Percentiles rank a stretch among this genome's conserved stretches.
Conservation (phyloP, 2,329 filamentous ascomycete genomes). For the Knoxdaviesia proteae region DNA sequence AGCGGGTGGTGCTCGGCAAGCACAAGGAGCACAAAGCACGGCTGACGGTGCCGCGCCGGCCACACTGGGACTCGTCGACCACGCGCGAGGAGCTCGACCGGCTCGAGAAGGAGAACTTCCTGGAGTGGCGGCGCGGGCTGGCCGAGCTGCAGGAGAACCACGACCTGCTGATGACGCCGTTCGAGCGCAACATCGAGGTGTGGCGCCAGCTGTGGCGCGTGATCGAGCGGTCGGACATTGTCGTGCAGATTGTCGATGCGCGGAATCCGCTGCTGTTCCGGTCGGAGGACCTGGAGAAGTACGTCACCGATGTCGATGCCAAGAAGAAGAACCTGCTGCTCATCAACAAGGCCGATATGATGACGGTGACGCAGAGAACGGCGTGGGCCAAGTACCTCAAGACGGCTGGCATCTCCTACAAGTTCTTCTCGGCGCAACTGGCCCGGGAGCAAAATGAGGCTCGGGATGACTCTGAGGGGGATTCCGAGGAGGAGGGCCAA, state of each 20-base stretch:
- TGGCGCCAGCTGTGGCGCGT: conserved; percentile 98
- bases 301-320: conserved; percentile 79
- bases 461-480: conserved; percentile 26
- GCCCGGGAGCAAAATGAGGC: conserved; percentile 78
- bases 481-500: conserved; percentile 21
- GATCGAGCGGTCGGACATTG: conserved; percentile 83
- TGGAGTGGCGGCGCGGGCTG: conserved; percentile 76
- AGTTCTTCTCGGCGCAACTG: conserved; percentile 86
- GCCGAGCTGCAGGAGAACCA: conserved; percentile 88
- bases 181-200: conserved; percentile 91
- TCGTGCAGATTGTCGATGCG: conserved; percentile 97
- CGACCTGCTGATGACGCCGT: conserved; percentile 90
- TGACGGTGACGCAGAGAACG: conserved; percentile 66
- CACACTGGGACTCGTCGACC: conserved; percentile 70
- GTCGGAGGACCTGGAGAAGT: conserved; percentile 78
- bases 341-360: conserved; percentile 99
- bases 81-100: conserved; percentile 65
- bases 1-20: conserved; percentile 57
- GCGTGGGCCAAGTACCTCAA: conserved; percentile 78
- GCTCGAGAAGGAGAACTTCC: conserved; percentile 57
- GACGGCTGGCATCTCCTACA: conserved; percentile 63
- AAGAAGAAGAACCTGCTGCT: conserved; percentile 80
- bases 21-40: conserved; percentile 61
- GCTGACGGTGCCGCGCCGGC: conserved; percentile 75
- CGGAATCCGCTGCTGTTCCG: conserved; percentile 86